A percentile compares a stretch with the other conserved stretches of the same genome.
phyloP scores from a whole-genome alignment of 2,329 filamentous ascomycete species.

The Pseudogymnoascus sp. region DNA sequence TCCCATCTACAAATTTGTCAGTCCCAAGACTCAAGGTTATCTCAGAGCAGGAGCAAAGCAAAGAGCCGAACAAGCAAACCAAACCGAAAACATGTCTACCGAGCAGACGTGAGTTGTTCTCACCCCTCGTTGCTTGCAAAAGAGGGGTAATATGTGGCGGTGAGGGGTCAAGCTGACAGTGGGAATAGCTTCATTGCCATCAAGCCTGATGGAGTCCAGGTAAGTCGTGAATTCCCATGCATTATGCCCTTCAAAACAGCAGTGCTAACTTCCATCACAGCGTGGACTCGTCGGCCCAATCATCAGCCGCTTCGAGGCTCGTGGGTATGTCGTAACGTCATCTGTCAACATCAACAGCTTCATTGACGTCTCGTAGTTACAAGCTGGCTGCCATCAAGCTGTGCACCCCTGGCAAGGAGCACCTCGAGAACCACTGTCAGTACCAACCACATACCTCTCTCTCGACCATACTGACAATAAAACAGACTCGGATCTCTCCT shows the following conservation, averaged over 20 bases:
- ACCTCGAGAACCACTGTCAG: constrained; percentile 93
- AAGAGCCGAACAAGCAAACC: constrained; percentile 27
- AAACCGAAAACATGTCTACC: constrained; percentile 56
- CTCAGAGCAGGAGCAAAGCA: constrained; percentile 32
- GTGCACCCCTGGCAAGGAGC: constrained; percentile 76
- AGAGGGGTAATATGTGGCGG: constrained; percentile 17
- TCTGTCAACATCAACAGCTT: constrained; percentile 6
- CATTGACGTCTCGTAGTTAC: constrained; percentile 53
- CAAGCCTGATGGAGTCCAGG: constrained; percentile 99
- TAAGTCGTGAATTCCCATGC: constrained; percentile 38
- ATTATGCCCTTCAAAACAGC: constrained; percentile 1
- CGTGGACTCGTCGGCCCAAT: constrained; percentile 97
- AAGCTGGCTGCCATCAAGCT: constrained; percentile 99
- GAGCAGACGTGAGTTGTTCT: constrained; percentile 68
- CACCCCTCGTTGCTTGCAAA: not conserved
- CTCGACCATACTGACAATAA: constrained; percentile 24
- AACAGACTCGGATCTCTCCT: constrained; percentile 73
- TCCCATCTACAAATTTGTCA: constrained; percentile 39
- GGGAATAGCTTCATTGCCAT: constrained; percentile 90
- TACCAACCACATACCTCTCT: constrained; percentile 18
- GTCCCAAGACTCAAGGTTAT: constrained; percentile 39
- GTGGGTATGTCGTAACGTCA: constrained; percentile 55
- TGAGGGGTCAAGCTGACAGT: constrained; percentile 27
- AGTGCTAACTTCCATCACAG: constrained; percentile 40
- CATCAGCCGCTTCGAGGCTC: constrained; percentile 95